Percentiles rank a stretch among this genome's conserved stretches.
Conservation (phyloP, 148 eudicot genomes). For the Silene uniflora region DNA sequence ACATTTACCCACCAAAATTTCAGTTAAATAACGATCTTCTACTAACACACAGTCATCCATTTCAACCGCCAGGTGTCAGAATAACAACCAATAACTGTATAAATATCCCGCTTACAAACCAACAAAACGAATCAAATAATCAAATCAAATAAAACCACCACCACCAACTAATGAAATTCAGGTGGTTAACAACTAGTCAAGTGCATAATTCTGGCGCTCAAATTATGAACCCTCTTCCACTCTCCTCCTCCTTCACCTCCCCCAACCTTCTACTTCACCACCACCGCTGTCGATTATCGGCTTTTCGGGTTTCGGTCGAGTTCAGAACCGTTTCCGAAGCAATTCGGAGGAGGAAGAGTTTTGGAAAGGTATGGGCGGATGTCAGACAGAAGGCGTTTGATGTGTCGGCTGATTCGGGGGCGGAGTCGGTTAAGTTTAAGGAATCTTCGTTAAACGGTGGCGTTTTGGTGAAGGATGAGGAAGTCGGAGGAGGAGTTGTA, state of each 20-base stretch:
- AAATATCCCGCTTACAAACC: slow-evolving; percentile 23
- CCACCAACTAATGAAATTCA: background rate
- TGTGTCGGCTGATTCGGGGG: slow-evolving; percentile 20
- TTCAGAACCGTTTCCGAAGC: slow-evolving; percentile 26
- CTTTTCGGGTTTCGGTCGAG: slow-evolving; percentile 15
- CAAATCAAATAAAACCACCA: background rate
- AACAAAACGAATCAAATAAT: slow-evolving; percentile 4
- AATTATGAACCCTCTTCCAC: slow-evolving; percentile 36
- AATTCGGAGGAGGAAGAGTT: slow-evolving; percentile 20
- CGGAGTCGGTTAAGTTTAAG: slow-evolving; percentile 27
- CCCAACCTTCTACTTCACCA: slow-evolving; percentile 9
- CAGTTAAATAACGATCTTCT: no score
- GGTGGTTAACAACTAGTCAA: background rate
- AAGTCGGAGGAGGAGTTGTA: background rate
- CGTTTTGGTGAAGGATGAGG: slow-evolving; percentile 28
- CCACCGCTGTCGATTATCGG: slow-evolving; percentile 3
- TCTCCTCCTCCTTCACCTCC: slow-evolving; percentile 20
- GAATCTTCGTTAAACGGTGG: slow-evolving; percentile 20
- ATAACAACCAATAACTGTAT: slow-evolving; percentile 28
- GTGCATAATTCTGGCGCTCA: slow-evolving; percentile 13
- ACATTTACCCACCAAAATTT: no score
- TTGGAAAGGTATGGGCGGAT: slow-evolving; percentile 50
- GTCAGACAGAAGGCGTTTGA: slow-evolving; percentile 52
- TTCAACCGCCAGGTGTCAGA: slow-evolving; percentile 37
- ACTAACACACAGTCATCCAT: background rate